These are phyloP conservation scores for Russula abietina DNA, from an alignment of 768 basidiomycete species.

Conservation along the genomic window DNA sequence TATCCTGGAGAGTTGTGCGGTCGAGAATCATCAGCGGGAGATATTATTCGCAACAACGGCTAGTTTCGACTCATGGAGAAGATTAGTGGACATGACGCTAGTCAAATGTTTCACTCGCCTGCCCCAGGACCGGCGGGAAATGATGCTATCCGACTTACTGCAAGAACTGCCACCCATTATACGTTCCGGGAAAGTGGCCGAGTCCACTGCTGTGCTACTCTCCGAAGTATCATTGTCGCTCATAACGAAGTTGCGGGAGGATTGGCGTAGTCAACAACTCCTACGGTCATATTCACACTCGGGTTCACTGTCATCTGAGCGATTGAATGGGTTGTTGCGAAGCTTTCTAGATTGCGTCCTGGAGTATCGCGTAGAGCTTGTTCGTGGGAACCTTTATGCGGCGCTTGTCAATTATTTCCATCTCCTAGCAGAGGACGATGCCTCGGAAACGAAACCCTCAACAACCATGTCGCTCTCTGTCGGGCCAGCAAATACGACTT, in stretches of 20 bases:
- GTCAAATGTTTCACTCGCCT: conserved; percentile 82
- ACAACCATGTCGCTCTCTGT: neutral
- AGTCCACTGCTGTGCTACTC: conserved; percentile 72
- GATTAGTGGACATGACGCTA: conserved; percentile 76
- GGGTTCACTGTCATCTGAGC: conserved; percentile 71
- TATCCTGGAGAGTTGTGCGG: conserved; percentile 74
- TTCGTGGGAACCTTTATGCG: conserved; percentile 94
- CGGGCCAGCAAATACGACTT: conserved; percentile 16
- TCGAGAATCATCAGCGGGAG: conserved; percentile 84
- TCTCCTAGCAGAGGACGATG: conserved; percentile 39
- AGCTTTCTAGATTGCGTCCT: conserved; percentile 68
- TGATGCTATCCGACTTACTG: conserved; percentile 85
- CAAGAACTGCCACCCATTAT: conserved; percentile 72
- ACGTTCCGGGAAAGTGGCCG: conserved; percentile 56
- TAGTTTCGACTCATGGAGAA: conserved; percentile 80
- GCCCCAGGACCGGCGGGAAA: conserved; percentile 76
- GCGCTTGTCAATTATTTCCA: conserved; percentile 85
- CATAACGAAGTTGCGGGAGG: conserved; percentile 85
- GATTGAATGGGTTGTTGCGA: conserved; percentile 67
- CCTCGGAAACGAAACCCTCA: neutral
- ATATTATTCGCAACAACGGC: conserved; percentile 62
- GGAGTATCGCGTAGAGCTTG: conserved; percentile 73
- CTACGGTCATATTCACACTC: conserved; percentile 61
- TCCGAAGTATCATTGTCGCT: conserved; percentile 77
- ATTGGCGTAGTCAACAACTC: conserved; percentile 62